Base-by-base conservation (phyloP, 495 filamentous ascomycete species). In the Aspergillus steynii region DNA sequence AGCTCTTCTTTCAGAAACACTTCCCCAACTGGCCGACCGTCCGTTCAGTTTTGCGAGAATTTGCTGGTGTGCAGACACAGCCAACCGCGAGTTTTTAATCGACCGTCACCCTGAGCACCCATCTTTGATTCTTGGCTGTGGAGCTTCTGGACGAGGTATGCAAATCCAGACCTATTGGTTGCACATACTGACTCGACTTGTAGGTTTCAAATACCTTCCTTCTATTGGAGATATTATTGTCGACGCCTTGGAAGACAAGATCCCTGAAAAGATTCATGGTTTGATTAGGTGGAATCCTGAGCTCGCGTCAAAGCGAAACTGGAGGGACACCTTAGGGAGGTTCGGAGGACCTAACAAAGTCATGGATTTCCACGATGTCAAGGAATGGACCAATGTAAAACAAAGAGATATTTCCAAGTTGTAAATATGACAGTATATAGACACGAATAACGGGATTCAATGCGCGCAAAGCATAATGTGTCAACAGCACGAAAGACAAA, bases 21-120 rank as follows among this genome's bases (percentile, higher is more conserved):
- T 82, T 67, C 79, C 79, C 0, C 74, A 79, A 14, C 69, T 84
- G 14, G 67, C 67, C 6, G 54, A 73, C 20, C 73, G 77, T 4
- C 68, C 68, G 2, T 77, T 84, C 50, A 73, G 67, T 54, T 78
- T 77, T 55, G 74, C 76, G 15, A 56, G 75, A 20, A 77, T 83
- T 48, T 82, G 78, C 66, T 83, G 79, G 81, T 79, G 78, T 52
- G 77, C 79, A 0, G 80, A 83, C 66, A 83, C 81, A 26, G 69
- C 74, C 1, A 75, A 83, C 60, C 73, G 77, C 2, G 70, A 70
- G 53, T 74, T 78, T 56, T 54, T 82, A 5, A 78, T 82, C 54
- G 75, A 76, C 57, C 60, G 67, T 29, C 75, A 77, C 55, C 75
- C 75, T 4, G 59, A 73, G 6, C 59, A 70, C 46, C 55, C 63